Evolutionary conservation across 768 basidiomycete species (phyloP), one percentile per base, ranked within the genome.

Genomic region (Galerina marginata): DNA sequence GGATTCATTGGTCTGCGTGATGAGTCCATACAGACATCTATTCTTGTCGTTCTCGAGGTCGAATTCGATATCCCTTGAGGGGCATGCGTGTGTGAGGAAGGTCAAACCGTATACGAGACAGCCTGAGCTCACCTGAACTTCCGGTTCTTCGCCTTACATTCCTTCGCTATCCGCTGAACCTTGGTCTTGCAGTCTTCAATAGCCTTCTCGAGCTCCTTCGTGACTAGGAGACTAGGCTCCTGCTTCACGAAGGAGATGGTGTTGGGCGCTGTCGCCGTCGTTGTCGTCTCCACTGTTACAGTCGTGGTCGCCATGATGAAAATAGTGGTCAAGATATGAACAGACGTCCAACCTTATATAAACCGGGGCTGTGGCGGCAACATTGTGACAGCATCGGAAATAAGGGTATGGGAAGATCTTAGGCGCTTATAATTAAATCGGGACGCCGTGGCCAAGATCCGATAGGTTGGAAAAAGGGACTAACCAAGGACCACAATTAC

Each of bases 31-130:
- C 10, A 67, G 73, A 67, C 85, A 86, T 7, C 77, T 71, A 4
- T 80, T 73, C 52, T 71, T 69, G 68, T 86, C 84, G 38, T 82
- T 82, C 69, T 84, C 83, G 11, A 87, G 71, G 61, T 87, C 85
- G 61, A 86, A 86, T 60, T 84, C 84, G 48, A 81, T 72, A 64
- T 86, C 85, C 54, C 84, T 86, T 29, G n/a, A 23, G 40, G 50
- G 38, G 36, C 25, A 43, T 26, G 36, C 20, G 20, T 20, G 20
- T 20, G 33, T 47, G 3, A 52, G 16, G 3, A 39, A n/a, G n/a
- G 26, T 44, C 12, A 37, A 20, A 9, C 9, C 56, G 26, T 11
- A 33, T 10, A 49, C n/a, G 33, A 40, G 33, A 20, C 20, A 20
- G 20, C 20, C 20, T 20, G 15, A 36, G 9, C 47, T 38, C 58